Evolutionary conservation across 2,329 filamentous ascomycete species (phyloP).

Genomic region (Aspergillus puulaauensis): DNA sequence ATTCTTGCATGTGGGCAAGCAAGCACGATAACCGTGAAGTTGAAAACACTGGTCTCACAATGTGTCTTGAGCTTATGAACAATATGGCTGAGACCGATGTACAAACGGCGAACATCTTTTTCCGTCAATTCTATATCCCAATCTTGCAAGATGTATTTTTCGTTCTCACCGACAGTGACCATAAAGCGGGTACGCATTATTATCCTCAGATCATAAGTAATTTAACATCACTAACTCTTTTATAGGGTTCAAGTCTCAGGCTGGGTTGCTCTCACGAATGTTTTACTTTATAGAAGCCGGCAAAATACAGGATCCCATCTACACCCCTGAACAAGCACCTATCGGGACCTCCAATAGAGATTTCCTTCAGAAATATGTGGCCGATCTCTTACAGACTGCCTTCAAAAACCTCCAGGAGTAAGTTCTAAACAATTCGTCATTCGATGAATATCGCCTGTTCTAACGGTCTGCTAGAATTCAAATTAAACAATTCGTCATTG

Average conservation of each 20-base stretch:
- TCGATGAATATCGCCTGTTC: constrained; percentile 12
- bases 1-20: constrained; percentile 99
- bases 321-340: constrained; percentile 77
- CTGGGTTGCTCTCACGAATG: constrained; percentile 88
- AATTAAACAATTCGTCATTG: constrained; percentile 86
- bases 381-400: constrained; percentile 78
- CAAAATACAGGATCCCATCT: constrained; percentile 92
- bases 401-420: constrained; percentile 92
- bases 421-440: constrained; percentile 33
- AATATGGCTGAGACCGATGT: constrained; percentile 93
- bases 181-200: constrained; percentile 71
- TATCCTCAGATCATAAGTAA: not conserved
- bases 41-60: constrained; percentile 91
- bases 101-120: constrained; percentile 87
- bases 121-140: constrained; percentile 94
- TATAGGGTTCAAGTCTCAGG: constrained; percentile 89
- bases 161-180: constrained; percentile 93
- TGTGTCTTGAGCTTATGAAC: constrained; percentile 96
- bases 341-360: constrained; percentile 84
- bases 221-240: not conserved
- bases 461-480: constrained; percentile 63
- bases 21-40: constrained; percentile 99
- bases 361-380: constrained; percentile 85
- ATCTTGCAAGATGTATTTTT: constrained; percentile 99
- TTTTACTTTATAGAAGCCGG: constrained; percentile 90